Evolutionary conservation across 495 filamentous ascomycete genomes (phyloP).

Genomic region (Neurospora sp.): DNA sequence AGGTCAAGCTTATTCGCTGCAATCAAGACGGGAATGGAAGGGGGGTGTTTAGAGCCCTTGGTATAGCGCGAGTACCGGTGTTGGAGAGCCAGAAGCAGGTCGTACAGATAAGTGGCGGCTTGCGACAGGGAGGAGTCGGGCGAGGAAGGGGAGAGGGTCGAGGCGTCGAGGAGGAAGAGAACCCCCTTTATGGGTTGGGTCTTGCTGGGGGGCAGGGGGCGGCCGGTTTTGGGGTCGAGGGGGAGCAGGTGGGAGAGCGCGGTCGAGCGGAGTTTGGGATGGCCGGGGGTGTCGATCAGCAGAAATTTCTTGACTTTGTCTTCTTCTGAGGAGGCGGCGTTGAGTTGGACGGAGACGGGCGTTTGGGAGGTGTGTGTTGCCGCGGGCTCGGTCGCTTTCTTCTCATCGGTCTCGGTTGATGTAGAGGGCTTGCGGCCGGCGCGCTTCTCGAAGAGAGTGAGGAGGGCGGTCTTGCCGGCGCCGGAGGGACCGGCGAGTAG

Average conservation of each 20-base stretch:
- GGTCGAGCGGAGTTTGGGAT: slow-evolving; percentile 76
- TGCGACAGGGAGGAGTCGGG: background rate
- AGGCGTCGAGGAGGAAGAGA: slow-evolving; percentile 81
- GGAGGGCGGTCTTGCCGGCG: slow-evolving; percentile 78
- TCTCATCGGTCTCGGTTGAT: background rate
- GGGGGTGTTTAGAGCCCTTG: slow-evolving; percentile 47
- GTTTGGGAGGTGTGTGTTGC: slow-evolving; percentile 67
- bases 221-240: slow-evolving; percentile 49
- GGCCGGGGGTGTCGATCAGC: slow-evolving; percentile 82
- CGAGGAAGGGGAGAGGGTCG: slow-evolving; percentile 41
- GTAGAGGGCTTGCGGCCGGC: slow-evolving; percentile 10
- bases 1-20: slow-evolving; percentile 93
- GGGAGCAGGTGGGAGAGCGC: slow-evolving; percentile 41
- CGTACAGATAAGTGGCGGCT: slow-evolving; percentile 60
- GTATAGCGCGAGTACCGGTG: slow-evolving; percentile 44
- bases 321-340: slow-evolving; percentile 48
- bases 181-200: slow-evolving; percentile 56
- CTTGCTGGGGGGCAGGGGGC: slow-evolving; percentile 19
- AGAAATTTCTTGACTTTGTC: slow-evolving; percentile 53
- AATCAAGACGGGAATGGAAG: slow-evolving; percentile 63
- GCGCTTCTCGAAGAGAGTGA: slow-evolving; percentile 51
- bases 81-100: slow-evolving; percentile 72
- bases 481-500: slow-evolving; percentile 77
- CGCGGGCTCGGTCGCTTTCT: slow-evolving; percentile 1
- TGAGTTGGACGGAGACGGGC: slow-evolving; percentile 60